Percentiles rank a stretch among this genome's conserved stretches.
Conservation (phyloP, 1,284 basidiomycete species). For the Cronartium ribicola region DNA sequence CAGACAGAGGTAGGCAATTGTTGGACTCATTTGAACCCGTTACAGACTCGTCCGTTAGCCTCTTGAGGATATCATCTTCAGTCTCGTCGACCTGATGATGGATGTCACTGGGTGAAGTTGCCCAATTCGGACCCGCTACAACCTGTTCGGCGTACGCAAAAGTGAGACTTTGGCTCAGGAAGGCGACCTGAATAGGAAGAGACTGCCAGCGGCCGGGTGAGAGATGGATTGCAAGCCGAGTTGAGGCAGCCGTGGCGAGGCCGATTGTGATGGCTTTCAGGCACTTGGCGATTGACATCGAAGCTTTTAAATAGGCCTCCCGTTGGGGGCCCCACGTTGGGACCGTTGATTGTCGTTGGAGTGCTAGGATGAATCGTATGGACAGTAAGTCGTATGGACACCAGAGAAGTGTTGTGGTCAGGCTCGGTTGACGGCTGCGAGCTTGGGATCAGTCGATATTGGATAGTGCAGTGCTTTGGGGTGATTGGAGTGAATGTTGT, state of each 20-base stretch:
- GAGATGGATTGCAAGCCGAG: background rate
- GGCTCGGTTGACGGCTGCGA: too few species aligned
- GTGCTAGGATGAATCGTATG: too few species aligned
- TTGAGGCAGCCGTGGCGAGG: background rate
- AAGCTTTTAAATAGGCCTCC: too few species aligned
- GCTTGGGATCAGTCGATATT: too few species aligned
- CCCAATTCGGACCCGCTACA: background rate
- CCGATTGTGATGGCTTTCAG: background rate
- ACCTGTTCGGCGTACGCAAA: background rate
- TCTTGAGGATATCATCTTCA: conserved; percentile 5
- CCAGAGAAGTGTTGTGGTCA: too few species aligned
- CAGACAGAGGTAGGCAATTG: background rate
- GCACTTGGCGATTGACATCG: background rate
- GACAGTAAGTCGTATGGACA: too few species aligned
- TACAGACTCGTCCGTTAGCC: background rate
- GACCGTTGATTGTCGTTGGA: too few species aligned
- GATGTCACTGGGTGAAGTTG: background rate
- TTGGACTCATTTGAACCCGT: background rate
- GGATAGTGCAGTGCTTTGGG: too few species aligned
- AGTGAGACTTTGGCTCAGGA: background rate
- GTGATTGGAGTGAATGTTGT: too few species aligned
- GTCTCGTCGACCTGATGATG: background rate
- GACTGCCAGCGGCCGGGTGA: background rate
- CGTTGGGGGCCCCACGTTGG: too few species aligned
- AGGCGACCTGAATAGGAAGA: background rate